phyloP scores from a whole-genome alignment of 495 filamentous ascomycete genomes.

The Talaromyces trachyspermus region DNA sequence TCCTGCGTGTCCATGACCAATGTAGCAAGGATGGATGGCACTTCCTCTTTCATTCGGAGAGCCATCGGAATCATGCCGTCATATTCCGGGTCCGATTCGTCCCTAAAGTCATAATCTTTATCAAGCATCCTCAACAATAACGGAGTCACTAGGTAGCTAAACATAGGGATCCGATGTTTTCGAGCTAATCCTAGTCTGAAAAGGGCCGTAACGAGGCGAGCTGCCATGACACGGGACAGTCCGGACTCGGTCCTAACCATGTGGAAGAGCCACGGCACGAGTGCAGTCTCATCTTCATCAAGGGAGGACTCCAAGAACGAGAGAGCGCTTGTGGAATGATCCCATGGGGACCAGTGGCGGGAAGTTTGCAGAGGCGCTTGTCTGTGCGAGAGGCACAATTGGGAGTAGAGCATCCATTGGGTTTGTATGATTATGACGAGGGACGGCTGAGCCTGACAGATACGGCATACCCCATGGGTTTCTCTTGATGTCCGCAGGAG shows the following conservation, averaged over 20 bases:
- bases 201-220: constrained; percentile 67
- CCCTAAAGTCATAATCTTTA: constrained; percentile 40
- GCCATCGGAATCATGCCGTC: constrained; percentile 32
- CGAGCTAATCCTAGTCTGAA: constrained; percentile 61
- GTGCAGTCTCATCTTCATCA: constrained; percentile 66
- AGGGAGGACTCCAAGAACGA: constrained; percentile 30
- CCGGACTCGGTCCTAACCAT: constrained; percentile 56
- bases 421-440: constrained; percentile 34
- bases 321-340: constrained; percentile 33
- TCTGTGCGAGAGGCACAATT: constrained; percentile 27
- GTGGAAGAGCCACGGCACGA: constrained; percentile 78
- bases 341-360: constrained; percentile 49
- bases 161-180: constrained; percentile 51
- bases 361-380: constrained; percentile 38
- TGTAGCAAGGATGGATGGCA: constrained; percentile 66
- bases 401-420: constrained; percentile 58
- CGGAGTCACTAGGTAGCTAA: constrained; percentile 64
- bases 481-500: constrained; percentile 36
- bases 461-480: constrained; percentile 41
- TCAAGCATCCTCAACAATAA: constrained; percentile 63
- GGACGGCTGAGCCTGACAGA: constrained; percentile 36
- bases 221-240: constrained; percentile 67
- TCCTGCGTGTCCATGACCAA: constrained; percentile 68
- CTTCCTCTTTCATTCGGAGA: constrained; percentile 54
- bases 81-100: constrained; percentile 31